A percentile compares a stretch with the other conserved stretches of the same genome.
Evolutionary conservation across 192 early-diverging fungal species (phyloP).

Genomic region (Rhizoclosmatium globosum): DNA sequence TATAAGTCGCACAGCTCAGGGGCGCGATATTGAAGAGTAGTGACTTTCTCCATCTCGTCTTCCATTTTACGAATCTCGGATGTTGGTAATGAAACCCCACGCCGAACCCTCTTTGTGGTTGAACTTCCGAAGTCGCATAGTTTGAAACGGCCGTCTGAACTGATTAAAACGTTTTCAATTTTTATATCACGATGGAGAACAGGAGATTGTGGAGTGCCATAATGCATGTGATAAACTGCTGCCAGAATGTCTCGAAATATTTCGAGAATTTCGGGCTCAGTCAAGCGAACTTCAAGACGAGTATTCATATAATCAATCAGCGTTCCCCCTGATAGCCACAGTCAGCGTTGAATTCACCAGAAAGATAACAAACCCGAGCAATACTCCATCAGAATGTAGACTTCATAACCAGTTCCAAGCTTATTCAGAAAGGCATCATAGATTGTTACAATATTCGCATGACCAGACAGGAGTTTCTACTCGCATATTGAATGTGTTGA

Average conservation of each 20-base stretch:
- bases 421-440: constrained; percentile 63
- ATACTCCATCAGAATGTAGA: constrained; percentile 92
- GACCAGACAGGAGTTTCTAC: constrained; percentile 74
- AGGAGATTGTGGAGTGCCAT: constrained; percentile 67
- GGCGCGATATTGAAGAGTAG: constrained; percentile 94
- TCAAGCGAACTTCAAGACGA: constrained; percentile 73
- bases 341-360: background rate
- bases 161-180: constrained; percentile 81
- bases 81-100: constrained; percentile 64
- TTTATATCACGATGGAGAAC: constrained; percentile 84
- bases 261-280: constrained; percentile 84
- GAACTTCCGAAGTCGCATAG: constrained; percentile 97
- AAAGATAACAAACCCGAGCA: constrained; percentile 70
- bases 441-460: constrained; percentile 84
- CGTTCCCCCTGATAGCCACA: constrained; percentile 64
- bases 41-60: constrained; percentile 86
- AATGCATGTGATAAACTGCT: constrained; percentile 94
- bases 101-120: constrained; percentile 63
- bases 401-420: constrained; percentile 75
- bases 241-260: constrained; percentile 89
- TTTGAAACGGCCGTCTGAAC: constrained; percentile 73
- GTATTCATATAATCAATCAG: constrained; percentile 90
- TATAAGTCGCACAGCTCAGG: constrained; percentile 97
- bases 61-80: constrained; percentile 80
- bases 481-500: background rate